A percentile compares a stretch with the other conserved stretches of the same genome.
Conservation (phyloP, 163 green algal genomes). For the Coccomyxa subellipsoidea region DNA sequence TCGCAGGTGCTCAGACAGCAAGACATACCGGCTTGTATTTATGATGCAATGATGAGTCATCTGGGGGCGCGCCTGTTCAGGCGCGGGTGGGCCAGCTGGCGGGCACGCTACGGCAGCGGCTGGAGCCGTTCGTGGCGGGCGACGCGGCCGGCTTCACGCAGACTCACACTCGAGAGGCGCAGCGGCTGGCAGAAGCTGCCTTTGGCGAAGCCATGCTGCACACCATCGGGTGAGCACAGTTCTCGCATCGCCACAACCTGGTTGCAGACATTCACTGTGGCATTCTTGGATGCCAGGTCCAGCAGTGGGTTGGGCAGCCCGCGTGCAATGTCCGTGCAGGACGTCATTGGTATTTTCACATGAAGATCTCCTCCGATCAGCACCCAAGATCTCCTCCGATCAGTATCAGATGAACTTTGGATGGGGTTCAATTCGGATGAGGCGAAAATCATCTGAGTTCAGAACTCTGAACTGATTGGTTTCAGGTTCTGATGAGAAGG, state of each 20-base stretch:
- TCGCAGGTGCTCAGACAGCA: too few relatives aligned
- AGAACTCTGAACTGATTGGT: too few relatives aligned
- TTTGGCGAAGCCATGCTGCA: slow-evolving; percentile 50
- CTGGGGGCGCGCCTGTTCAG: slow-evolving; percentile 11
- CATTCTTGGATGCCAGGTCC: neutral
- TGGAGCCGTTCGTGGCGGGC: slow-evolving; percentile 24
- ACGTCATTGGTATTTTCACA: neutral
- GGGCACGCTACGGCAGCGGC: slow-evolving; percentile 24
- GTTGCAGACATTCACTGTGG: neutral
- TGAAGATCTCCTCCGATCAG: neutral
- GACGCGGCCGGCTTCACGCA: slow-evolving; percentile 19
- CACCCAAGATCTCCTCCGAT: too few relatives aligned
- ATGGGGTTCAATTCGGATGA: too few relatives aligned
- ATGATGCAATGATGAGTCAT: too few relatives aligned
- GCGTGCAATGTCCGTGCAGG: neutral
- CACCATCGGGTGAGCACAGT: slow-evolving; percentile 34
- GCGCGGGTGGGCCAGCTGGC: slow-evolving; percentile 39
- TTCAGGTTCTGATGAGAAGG: too few relatives aligned
- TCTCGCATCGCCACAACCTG: neutral
- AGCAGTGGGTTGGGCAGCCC: neutral
- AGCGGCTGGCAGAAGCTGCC: slow-evolving; percentile 25
- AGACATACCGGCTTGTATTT: too few relatives aligned
- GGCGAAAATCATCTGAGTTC: too few relatives aligned
- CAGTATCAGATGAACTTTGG: too few relatives aligned
- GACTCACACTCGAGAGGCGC: slow-evolving; percentile 20